Conservation (phyloP, 495 filamentous ascomycete genomes). For the Schizothecium vesticola region DNA sequence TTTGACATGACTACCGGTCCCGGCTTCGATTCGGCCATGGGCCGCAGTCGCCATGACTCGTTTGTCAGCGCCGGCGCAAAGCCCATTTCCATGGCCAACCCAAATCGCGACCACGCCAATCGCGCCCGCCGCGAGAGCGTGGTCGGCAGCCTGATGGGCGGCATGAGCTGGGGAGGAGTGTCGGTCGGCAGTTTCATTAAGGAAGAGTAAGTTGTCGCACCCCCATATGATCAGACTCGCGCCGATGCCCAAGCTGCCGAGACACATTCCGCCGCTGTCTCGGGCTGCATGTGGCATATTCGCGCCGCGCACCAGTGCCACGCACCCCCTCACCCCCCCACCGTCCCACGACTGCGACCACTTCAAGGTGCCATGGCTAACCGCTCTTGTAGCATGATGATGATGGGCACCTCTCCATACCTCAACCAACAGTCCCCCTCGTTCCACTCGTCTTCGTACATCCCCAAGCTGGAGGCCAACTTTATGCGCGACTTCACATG, state of each 20-base stretch:
- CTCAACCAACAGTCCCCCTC: conserved; percentile 79
- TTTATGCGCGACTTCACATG: conserved; percentile 96
- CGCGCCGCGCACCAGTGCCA: conserved; percentile 15
- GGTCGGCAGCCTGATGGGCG: conserved; percentile 80
- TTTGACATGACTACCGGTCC: conserved; percentile 56
- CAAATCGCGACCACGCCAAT: conserved; percentile 61
- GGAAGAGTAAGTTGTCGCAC: conserved; percentile 76
- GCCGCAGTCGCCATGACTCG: conserved; percentile 63
- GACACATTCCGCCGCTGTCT: conserved; percentile 12
- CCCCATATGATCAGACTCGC: conserved; percentile 2
- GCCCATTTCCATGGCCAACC: conserved; percentile 77
- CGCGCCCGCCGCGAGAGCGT: conserved; percentile 73
- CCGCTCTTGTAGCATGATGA: conserved; percentile 67
- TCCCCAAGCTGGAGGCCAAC: conserved; percentile 93
- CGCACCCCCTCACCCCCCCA: background rate
- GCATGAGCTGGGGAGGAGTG: conserved; percentile 97
- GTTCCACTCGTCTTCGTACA: conserved; percentile 94
- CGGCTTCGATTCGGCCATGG: conserved; percentile 50
- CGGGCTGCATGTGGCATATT: background rate
- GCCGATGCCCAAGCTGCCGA: background rate
- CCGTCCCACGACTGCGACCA: background rate
- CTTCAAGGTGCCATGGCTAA: conserved; percentile 20
- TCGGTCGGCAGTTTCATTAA: conserved; percentile 95
- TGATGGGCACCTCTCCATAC: conserved; percentile 93
- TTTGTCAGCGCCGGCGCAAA: conserved; percentile 74